Conservation (phyloP, 257 asterid genomes). For the Solanum medicagineum region DNA sequence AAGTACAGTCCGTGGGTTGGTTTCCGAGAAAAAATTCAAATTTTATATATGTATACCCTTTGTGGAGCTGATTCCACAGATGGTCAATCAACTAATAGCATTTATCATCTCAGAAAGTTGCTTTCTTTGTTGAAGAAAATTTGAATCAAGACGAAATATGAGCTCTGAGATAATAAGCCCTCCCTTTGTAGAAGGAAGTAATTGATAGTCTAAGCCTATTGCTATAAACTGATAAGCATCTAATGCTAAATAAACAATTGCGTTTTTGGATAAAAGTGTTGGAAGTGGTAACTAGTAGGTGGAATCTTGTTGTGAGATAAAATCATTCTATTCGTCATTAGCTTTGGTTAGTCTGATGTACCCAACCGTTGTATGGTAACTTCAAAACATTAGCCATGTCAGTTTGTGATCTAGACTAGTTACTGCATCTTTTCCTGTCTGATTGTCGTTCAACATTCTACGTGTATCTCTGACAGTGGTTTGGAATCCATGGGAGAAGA, state of each 20-base stretch:
- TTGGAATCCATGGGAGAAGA: constrained; percentile 95
- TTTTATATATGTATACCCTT: not conserved
- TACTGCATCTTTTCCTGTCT: not conserved
- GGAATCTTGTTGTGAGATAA: not conserved
- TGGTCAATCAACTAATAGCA: not conserved
- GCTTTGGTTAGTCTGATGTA: not conserved
- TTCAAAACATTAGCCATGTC: not conserved
- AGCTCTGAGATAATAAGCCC: not conserved
- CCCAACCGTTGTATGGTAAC: not conserved
- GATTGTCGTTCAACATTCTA: not conserved
- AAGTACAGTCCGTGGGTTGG: not conserved
- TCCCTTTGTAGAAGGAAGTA: not conserved
- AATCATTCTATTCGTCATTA: not conserved
- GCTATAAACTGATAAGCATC: not conserved
- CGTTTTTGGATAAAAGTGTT: not conserved
- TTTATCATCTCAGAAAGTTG: not conserved
- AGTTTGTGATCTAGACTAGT: not conserved
- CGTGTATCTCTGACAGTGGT: constrained; percentile 30
- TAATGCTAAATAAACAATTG: not conserved
- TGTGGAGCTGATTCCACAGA: not conserved
- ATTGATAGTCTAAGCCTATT: not conserved
- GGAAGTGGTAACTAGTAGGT: not conserved
- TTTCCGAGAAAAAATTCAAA: not conserved
- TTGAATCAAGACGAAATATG: not conserved
- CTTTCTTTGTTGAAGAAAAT: not conserved